Percentiles rank a stretch among this genome's conserved stretches.
Conservation (phyloP, 2,329 filamentous ascomycete species). For the Pseudogymnoascus sp. region DNA sequence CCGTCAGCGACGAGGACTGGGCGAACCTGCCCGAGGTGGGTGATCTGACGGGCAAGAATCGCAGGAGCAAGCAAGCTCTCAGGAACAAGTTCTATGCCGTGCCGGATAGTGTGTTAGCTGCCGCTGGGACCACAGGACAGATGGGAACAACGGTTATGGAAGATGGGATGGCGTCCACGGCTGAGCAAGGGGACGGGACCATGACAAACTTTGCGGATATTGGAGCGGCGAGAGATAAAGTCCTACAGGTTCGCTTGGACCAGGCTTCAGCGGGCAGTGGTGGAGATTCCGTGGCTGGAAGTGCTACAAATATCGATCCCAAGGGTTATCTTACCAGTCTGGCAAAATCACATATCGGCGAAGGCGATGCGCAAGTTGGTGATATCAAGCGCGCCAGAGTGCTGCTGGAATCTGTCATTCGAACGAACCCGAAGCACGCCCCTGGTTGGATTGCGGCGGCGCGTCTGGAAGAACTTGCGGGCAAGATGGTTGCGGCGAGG, state of each 20-base stretch:
- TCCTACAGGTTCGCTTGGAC: slow-evolving; percentile 86
- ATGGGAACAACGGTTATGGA: slow-evolving; percentile 84
- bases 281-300: slow-evolving; percentile 64
- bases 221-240: slow-evolving; percentile 90
- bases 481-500: slow-evolving; percentile 81
- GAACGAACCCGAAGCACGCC: slow-evolving; percentile 90
- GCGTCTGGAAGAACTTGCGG: slow-evolving; percentile 83
- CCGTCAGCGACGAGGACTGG: slow-evolving; percentile 93
- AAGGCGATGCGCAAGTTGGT: slow-evolving; percentile 76
- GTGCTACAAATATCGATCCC: slow-evolving; percentile 83
- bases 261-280: slow-evolving; percentile 69
- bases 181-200: slow-evolving; percentile 62
- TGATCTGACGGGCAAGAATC: slow-evolving; percentile 90
- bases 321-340: slow-evolving; percentile 94
- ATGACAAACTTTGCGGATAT: slow-evolving; percentile 99
- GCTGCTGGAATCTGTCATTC: slow-evolving; percentile 91
- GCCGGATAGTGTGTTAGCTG: slow-evolving; percentile 87
- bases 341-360: slow-evolving; percentile 69
- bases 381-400: slow-evolving; percentile 92
- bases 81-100: slow-evolving; percentile 90
- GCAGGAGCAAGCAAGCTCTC: slow-evolving; percentile 72
- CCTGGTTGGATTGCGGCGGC: slow-evolving; percentile 95
- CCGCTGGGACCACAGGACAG: slow-evolving; percentile 70
- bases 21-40: slow-evolving; percentile 90
- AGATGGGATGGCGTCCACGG: slow-evolving; percentile 51